Evolutionary conservation across 2,329 filamentous ascomycete genomes (phyloP).

Genomic region (Fusarium illudens): DNA sequence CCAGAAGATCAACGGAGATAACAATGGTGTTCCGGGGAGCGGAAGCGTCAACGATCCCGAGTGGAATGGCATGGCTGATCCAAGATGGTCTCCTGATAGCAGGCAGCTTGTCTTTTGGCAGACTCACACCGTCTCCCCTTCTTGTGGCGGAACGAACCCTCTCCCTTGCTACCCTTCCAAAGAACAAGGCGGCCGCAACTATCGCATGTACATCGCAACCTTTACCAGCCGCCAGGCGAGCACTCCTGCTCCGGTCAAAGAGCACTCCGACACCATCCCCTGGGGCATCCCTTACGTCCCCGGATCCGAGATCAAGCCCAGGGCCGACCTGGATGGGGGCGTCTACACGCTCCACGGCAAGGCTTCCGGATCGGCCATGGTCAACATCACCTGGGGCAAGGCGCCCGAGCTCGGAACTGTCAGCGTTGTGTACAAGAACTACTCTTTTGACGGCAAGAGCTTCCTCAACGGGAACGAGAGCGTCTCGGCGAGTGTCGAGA

Average conservation of each 20-base stretch:
- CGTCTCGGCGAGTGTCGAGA: not conserved
- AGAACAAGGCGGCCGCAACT: slow-evolving; percentile 48
- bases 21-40: slow-evolving; percentile 36
- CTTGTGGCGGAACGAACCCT: slow-evolving; percentile 55
- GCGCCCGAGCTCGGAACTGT: not conserved
- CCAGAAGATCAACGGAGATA: slow-evolving; percentile 52
- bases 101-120: slow-evolving; percentile 56
- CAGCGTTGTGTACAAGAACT: not conserved
- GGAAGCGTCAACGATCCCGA: slow-evolving; percentile 53
- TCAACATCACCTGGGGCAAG: not conserved
- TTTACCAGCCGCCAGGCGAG: slow-evolving; percentile 41
- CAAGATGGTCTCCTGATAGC: slow-evolving; percentile 51
- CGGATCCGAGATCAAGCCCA: not conserved
- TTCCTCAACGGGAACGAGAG: slow-evolving; percentile 16
- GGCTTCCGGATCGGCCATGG: not conserved
- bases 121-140: slow-evolving; percentile 48
- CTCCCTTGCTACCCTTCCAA: slow-evolving; percentile 52
- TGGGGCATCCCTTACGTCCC: slow-evolving; percentile 8
- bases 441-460: slow-evolving; percentile 2
- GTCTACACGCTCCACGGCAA: slow-evolving; percentile 4
- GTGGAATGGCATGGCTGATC: slow-evolving; percentile 59
- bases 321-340: not conserved
- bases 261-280: not conserved
- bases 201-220: slow-evolving; percentile 53
- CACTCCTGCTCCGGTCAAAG: slow-evolving; percentile 34